Evolutionary conservation across 23 red algal species (phyloP), one percentile per base, ranked within the genome.

Genomic region (Cyanidium caldarium): DNA sequence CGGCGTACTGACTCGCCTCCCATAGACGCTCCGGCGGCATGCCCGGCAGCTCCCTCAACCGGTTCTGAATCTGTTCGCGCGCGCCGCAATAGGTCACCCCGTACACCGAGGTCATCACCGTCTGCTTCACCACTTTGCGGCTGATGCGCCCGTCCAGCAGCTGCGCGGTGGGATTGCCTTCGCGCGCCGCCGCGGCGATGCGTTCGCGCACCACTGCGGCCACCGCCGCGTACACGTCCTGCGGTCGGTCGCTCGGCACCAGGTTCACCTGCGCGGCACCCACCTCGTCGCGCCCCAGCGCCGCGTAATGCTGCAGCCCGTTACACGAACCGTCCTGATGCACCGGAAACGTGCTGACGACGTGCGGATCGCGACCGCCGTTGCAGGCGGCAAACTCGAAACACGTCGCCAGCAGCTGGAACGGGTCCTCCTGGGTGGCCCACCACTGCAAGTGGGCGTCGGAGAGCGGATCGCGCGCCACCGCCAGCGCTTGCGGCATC

Each of bases 61-160:
- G 79, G 37, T 80, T 84, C 44, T 35, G 26, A 19, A 96, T 79
- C 65, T 96, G 91, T 68, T 73, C 20, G 31, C 81, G 65, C 29
- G 91, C 91, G 16, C 91, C 91, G 44, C 85, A 65, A 13, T 69
- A 51, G 19, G 91, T 88, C n/a, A 96, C 91, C 2, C 91, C 91
- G 72, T 96, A 96, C 21, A 96, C 91, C 3, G 79, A 85, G 34
- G 91, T 96, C 91, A 96, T 96, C 65, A 96, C 91, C 7, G 91
- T 96, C 42, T 96, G 91, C 51, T 96, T 96, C 37, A 96, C 84
- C 1, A 88, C 72, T 65, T 96, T 96, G 17, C 91, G 74, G 37
- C 10, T 43, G 66, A 87, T 67, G 58, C 70, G 72, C 0, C 42
- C 80, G 14, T 37, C 65, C 58, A 85, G 13, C n/a, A 84, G 39